Base-by-base conservation (phyloP, 192 early-diverging fungal species). In the Rhizophagus clarus region DNA sequence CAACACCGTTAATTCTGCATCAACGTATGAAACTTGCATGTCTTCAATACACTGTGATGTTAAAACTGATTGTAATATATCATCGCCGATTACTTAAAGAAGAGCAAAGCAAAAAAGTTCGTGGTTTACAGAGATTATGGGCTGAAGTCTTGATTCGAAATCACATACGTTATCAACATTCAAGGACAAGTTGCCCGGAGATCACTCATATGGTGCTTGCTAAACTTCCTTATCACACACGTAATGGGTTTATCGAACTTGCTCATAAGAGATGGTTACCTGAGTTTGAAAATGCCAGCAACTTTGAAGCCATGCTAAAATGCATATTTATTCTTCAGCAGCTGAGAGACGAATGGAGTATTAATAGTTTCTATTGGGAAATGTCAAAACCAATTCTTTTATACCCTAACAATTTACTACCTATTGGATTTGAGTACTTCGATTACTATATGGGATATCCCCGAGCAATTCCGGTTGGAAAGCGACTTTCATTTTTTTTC, bases 281-380 rank as follows among this genome's bases (percentile, higher is more conserved):
- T 7, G 22, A 42, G 6, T 26, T 81, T 75, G 20, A 84, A 10
- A n/a, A 72, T 45, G 11, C 80, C n/a, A 40, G 67, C 73, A 64
- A 86, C 76, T 61, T 86, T 82, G 32, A 79, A 79, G 17, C 72
- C 56, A 40, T 81, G 49, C 26, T 82, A 74, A 82, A 84, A 84
- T 29, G 83, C 81, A 64, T 76, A 11, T 15, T 76, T 11, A n/a
- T 76, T 34, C 14, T 76, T 63, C 74, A 76, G 12, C 61, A 76
- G 61, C 7, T 76, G 40, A 4, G n/a, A 0, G 61, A 76, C 37
- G 22, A 45, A 9, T 40, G 22, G 56, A 8, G 74, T 8, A 76
- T 76, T 37, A 17, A 64, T 37, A 64, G 2, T 6, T 76, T 76
- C 1, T 9, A 64, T 76, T 61, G 4, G 60, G 37, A 14, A 14